A percentile compares a stretch with the other conserved stretches of the same genome.
Conservation (phyloP, 192 early-diverging fungal genomes). For the Oehlia diaphana region DNA sequence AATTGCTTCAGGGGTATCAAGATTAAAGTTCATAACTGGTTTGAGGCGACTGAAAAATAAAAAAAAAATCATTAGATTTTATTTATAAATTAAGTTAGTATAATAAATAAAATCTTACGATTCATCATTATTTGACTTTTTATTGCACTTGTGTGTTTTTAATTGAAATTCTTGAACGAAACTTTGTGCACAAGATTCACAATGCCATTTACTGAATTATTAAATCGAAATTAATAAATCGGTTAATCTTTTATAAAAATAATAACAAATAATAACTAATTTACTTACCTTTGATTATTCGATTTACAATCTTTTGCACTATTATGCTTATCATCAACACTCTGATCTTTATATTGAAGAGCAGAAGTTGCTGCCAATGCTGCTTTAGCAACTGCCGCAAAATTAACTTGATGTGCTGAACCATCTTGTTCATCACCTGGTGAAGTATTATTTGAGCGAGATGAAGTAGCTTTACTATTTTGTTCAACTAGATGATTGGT, state of each 20-base stretch:
- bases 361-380: too few relatives aligned
- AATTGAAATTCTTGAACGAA: neutral
- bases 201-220: neutral
- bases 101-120: neutral
- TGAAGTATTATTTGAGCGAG: too few relatives aligned
- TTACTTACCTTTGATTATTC: neutral
- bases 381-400: too few relatives aligned
- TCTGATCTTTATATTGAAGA: too few relatives aligned
- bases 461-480: too few relatives aligned
- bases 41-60: neutral
- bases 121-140: neutral
- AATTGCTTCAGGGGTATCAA: conserved; percentile 72
- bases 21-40: conserved; percentile 21
- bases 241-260: too few relatives aligned
- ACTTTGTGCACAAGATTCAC: neutral
- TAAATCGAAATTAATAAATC: neutral
- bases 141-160: too few relatives aligned
- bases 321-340: neutral
- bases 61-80: neutral
- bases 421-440: too few relatives aligned
- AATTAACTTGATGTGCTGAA: too few relatives aligned
- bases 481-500: too few relatives aligned
- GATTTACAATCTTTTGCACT: neutral
- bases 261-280: too few relatives aligned
- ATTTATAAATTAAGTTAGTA: neutral